phyloP scores from a whole-genome alignment of 106 monocot species.

The Phalaenopsis aphrodite region DNA sequence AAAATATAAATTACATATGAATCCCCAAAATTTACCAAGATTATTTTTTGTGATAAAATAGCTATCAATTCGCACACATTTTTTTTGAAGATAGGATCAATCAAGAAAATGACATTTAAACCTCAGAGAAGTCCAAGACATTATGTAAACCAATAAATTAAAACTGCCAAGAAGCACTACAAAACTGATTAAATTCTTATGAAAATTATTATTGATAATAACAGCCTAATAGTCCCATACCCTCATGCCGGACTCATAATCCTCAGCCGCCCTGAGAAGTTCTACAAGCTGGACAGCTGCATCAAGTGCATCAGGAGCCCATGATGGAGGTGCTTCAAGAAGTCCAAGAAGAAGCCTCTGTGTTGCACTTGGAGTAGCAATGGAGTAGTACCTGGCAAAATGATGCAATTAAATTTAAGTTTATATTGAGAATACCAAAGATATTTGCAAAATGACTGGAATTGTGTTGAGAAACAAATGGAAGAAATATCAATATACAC shows the following conservation, averaged over 20 bases:
- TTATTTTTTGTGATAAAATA: not conserved
- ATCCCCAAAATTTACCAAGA: not conserved
- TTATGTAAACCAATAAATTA: not conserved
- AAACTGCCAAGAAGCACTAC: not conserved
- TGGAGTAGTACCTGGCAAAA: conserved; percentile 84
- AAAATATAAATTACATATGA: not conserved
- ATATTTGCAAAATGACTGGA: not conserved
- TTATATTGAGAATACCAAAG: not conserved
- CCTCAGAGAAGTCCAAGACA: conserved; percentile 1
- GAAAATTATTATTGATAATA: not conserved
- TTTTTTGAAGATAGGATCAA: not conserved
- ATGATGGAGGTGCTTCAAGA: conserved; percentile 98
- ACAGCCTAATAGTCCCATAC: conserved; percentile 24
- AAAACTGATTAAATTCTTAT: not conserved
- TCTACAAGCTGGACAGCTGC: conserved; percentile 98
- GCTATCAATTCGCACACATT: not conserved
- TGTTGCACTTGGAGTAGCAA: conserved; percentile 97
- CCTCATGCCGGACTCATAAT: conserved; percentile 89
- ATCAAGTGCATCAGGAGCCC: conserved; percentile 99
- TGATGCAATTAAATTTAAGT: not conserved
- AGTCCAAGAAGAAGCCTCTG: conserved; percentile 96
- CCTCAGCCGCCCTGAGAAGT: conserved; percentile 95
- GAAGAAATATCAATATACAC: conserved; percentile 23
- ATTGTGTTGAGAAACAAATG: not conserved
- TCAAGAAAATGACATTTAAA: not conserved